Evolutionary conservation across 129 eudicot genomes (phyloP).

Genomic region (Solidago caesia): DNA sequence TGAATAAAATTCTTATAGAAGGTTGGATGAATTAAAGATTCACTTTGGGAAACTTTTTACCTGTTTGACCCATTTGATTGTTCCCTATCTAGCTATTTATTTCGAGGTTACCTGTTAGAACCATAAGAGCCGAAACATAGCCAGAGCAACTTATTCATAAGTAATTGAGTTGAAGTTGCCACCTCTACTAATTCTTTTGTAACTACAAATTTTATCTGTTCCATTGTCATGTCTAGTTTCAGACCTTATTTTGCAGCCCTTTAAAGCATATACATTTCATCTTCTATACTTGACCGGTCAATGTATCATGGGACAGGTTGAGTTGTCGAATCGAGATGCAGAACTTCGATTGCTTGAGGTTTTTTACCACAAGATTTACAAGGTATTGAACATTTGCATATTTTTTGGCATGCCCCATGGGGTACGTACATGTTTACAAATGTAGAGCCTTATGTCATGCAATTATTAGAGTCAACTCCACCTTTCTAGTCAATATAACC

Average conservation of each 20-base stretch:
- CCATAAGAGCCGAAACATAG: neutral
- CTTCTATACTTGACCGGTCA: conserved; percentile 4
- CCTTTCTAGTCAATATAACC: neutral
- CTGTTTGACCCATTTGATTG: neutral
- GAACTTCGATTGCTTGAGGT: conserved; percentile 86
- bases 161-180: neutral
- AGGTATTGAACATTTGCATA: conserved; percentile 42
- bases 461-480: neutral
- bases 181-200: neutral
- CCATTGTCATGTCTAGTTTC: neutral
- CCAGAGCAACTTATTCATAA: neutral
- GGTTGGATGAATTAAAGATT: neutral
- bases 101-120: neutral
- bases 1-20: no score
- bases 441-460: neutral
- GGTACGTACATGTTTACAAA: neutral
- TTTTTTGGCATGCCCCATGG: neutral
- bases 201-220: neutral
- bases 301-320: conserved; percentile 51
- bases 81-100: neutral
- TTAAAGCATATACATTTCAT: neutral
- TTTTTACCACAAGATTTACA: conserved; percentile 89
- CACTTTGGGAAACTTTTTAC: neutral
- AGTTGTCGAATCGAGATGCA: conserved; percentile 73
- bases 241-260: neutral